These are phyloP conservation scores for Xerocomus spinulosus DNA, from an alignment of 768 basidiomycete genomes.

Conservation along the genomic window DNA sequence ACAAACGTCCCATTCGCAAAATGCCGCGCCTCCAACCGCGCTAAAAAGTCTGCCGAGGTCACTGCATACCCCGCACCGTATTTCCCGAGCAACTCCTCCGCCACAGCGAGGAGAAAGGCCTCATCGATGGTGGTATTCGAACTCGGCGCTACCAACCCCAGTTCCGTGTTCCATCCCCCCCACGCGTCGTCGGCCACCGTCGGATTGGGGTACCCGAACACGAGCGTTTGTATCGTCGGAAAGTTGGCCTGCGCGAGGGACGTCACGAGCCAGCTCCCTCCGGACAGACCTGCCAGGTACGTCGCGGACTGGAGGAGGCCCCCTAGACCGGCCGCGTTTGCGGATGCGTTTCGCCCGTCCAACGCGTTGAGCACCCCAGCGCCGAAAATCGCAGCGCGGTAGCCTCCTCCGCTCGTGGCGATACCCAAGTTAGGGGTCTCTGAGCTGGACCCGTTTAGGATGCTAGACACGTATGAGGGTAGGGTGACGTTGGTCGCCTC, in stretches of 20 bases:
- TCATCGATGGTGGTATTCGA: slow-evolving; percentile 11
- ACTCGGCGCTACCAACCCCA: slow-evolving; percentile 19
- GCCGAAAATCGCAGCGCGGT: slow-evolving; percentile 51
- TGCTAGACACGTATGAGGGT: slow-evolving; percentile 33
- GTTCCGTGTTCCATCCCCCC: slow-evolving; percentile 33
- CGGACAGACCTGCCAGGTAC: slow-evolving; percentile 51
- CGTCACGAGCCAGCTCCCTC: slow-evolving; percentile 37
- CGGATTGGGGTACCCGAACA: slow-evolving; percentile 28
- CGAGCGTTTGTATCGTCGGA: slow-evolving; percentile 36
- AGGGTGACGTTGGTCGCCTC: slow-evolving; percentile 26
- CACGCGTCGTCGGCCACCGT: slow-evolving; percentile 20
- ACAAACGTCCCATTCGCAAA: slow-evolving; percentile 36
- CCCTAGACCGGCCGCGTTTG: slow-evolving; percentile 39
- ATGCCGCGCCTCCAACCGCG: slow-evolving; percentile 31
- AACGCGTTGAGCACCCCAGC: slow-evolving; percentile 48
- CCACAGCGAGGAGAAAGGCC: slow-evolving; percentile 16
- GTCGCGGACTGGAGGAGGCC: slow-evolving; percentile 51
- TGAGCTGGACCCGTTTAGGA: slow-evolving; percentile 21
- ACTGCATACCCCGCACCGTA: slow-evolving; percentile 27
- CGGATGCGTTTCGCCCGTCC: slow-evolving; percentile 46
- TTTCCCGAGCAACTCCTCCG: slow-evolving; percentile 29
- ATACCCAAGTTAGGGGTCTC: slow-evolving; percentile 40
- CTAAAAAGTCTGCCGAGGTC: slow-evolving; percentile 30
- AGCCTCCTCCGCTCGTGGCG: slow-evolving; percentile 54
- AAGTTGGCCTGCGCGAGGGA: slow-evolving; percentile 41